Percentiles rank a stretch among this genome's conserved stretches.
phyloP scores from a whole-genome alignment of 768 basidiomycete species.

The Boletus tylopilopsis region DNA sequence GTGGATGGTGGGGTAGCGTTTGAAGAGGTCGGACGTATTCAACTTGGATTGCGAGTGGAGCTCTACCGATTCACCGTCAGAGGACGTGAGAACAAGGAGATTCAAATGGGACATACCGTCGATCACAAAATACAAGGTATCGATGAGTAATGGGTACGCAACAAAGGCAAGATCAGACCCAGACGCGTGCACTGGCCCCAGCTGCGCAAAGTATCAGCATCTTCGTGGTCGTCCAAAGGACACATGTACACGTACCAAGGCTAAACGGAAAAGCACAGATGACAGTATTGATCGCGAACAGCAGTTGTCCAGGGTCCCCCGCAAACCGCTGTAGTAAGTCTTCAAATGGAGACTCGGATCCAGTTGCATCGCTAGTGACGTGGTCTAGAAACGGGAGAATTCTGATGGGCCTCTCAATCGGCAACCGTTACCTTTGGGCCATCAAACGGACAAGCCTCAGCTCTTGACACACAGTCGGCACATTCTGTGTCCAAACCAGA shows the following conservation, averaged over 20 bases:
- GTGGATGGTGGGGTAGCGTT: constrained; percentile 57
- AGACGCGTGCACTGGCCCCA: constrained; percentile 49
- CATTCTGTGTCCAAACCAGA: too few relatives aligned
- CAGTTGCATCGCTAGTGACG: too few relatives aligned
- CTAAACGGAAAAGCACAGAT: constrained; percentile 43
- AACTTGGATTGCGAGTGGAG: constrained; percentile 57
- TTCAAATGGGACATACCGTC: constrained; percentile 53
- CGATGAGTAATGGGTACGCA: constrained; percentile 62
- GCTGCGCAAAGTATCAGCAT: constrained; percentile 33
- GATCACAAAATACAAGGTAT: constrained; percentile 69
- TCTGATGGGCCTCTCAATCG: too few relatives aligned
- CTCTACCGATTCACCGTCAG: constrained; percentile 45
- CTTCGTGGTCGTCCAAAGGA: not conserved
- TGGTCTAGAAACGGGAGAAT: too few relatives aligned
- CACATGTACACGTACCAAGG: constrained; percentile 41
- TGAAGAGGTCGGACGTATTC: constrained; percentile 53
- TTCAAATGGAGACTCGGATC: too few relatives aligned
- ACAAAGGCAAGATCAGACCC: constrained; percentile 50
- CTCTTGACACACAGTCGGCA: too few relatives aligned
- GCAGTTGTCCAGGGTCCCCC: constrained; percentile 51
- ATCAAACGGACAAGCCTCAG: too few relatives aligned
- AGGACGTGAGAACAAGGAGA: too few relatives aligned
- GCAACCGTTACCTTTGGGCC: too few relatives aligned
- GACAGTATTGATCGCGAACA: constrained; percentile 47
- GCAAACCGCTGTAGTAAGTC: too few relatives aligned